Base-by-base conservation (phyloP, 2,329 filamentous ascomycete species). In the Aureobasidium uvarum region DNA sequence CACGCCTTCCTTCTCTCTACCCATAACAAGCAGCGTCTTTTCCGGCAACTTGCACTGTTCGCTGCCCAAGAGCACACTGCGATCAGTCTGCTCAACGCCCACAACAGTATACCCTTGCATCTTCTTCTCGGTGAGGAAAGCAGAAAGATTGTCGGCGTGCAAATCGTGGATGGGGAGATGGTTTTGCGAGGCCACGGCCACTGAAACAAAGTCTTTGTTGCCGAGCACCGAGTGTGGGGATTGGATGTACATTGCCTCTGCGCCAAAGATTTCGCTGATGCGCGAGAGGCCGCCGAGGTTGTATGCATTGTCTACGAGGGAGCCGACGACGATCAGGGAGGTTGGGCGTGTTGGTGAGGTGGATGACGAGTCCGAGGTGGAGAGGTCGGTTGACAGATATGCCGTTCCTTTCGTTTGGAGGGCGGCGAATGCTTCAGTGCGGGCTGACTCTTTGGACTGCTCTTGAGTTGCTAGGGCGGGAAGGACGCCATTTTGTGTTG, bases 51-150 rank as follows among this genome's bases (percentile, higher is more conserved):
- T 65, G 66, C 73, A 70, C 25, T 65, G 68, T 38, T 70, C 67
- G 1, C 72, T 71, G 0, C 81, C 81, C 2, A 84, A 70, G 36
- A 83, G 70, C 0, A 79, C 73, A 59, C 78, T 81, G 1, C 78
- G 74, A 70, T 84, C 81, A 20, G 82, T 84, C 73, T 84, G 82
- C 71, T 84, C 82, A 10, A 84, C 79, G 0, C 81, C 82, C 3
- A 84, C 79, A n/a, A 83, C 75, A n/a, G 73, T 75, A 64, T 79
- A 84, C 0, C 81, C 82, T 55, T 80, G 76, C n/a, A 70, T 71
- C 68, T 80, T 80, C 71, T 77, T 77, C 18, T 70, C 68, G 0
- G 73, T 69, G 5, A 84, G 68, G 50, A 78, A 83, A 1, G 69
- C 70, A 14, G 70, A 67, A 1, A 77, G 66, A 0, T 70, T 70